Percentiles rank a stretch among this genome's conserved stretches.
phyloP scores from a whole-genome alignment of 129 eudicot genomes.

The Apium graveolens region DNA sequence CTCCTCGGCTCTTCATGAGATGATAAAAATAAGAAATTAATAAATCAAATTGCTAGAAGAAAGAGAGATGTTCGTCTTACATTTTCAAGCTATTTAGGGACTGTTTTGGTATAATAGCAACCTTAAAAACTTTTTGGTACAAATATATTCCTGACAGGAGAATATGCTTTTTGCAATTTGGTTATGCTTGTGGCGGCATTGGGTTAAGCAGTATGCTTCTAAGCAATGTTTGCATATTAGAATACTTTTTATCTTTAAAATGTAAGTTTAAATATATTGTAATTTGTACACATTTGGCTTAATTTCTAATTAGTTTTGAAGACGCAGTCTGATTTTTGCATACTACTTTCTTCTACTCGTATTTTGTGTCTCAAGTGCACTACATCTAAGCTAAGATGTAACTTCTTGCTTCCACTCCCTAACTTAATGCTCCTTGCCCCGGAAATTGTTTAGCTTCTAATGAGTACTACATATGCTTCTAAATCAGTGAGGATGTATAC shows the following conservation, averaged over 20 bases:
- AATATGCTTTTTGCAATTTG: background rate
- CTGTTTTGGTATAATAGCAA: background rate
- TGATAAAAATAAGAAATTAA: no score
- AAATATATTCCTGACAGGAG: background rate
- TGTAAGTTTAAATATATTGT: background rate
- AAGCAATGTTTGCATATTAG: background rate
- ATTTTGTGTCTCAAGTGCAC: background rate
- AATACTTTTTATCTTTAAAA: background rate
- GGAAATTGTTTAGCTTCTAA: background rate
- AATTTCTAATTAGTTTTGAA: background rate
- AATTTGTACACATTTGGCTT: background rate
- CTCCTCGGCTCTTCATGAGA: background rate
- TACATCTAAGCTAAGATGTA: background rate
- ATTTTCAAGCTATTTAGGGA: background rate
- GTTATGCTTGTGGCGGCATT: background rate
- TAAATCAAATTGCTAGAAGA: background rate
- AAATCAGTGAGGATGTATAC: conserved; percentile 44
- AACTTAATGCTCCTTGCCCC: background rate
- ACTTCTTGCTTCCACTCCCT: background rate
- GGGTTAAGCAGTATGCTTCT: background rate
- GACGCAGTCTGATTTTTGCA: background rate
- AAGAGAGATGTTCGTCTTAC: background rate
- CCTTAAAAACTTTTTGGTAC: background rate
- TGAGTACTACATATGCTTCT: background rate
- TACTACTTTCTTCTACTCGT: background rate